Evolutionary conservation across 2,329 filamentous ascomycete genomes (phyloP), one percentile per base, ranked within the genome.

Genomic region (Diplocarpon mali): DNA sequence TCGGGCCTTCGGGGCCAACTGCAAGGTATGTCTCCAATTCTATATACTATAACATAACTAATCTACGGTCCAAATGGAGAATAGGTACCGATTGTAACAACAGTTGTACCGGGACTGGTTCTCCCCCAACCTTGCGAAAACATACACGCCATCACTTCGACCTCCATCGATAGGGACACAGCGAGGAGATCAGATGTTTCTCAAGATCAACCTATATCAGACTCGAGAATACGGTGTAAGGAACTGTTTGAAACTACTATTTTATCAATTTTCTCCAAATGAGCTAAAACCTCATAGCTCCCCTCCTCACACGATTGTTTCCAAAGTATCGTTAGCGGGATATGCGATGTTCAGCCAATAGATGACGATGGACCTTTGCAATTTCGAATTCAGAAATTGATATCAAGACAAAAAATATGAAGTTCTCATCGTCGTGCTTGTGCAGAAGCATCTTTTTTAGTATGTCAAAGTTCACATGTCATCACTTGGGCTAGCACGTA

Each of bases 41-140:
- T 45, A 16, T n/a, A 38, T 45, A 31, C 27, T 8, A 15, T 7
- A 14, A n/a, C 12, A 24, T 16, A 14, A 46, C 17, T 20, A 6
- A 20, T 17, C 16, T 11, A 31, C 27, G 6, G 6, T 31, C 2
- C n/a, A 44, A 42, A 9, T 62, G 58, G 39, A 61, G 64, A 35
- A 68, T 64, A 1, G 65, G 65, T n/a, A 68, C 65, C 2, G 64
- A 68, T 49, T 69, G 65, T 36, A 50, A 67, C 48, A 41, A 54
- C 13, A 51, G 46, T 35, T 68, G 65, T 55, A 62, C 57, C 0
- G 62, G 61, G n/a, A 67, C n/a, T n/a, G n/a, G 52, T 64, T 24
- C 58, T 60, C 5, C 50, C 57, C 5, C 65, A 68, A 54, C 54
- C 57, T 13, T 68, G 68, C 49, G 42, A 60, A 34, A 62, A 66